Conservation (phyloP, 345 rosid genomes). For the Hypericum androsaemum region DNA sequence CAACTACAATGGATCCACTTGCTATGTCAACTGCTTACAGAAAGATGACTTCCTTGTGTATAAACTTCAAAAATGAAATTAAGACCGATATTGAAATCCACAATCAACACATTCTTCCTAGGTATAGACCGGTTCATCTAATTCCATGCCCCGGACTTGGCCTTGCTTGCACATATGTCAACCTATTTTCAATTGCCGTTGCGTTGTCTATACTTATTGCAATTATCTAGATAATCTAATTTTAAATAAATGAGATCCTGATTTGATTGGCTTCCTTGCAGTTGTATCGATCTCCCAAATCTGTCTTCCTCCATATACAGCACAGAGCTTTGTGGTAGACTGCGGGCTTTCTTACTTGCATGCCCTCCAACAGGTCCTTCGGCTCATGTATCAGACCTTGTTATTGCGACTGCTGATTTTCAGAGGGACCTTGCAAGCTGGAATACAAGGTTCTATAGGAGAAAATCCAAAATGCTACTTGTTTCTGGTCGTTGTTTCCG, state of each 20-base stretch:
- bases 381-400: constrained; percentile 79
- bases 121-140: constrained; percentile 25
- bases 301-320: constrained; percentile 83
- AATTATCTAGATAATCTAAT: background rate
- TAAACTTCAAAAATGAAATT: constrained; percentile 73
- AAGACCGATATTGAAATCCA: constrained; percentile 88
- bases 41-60: constrained; percentile 73
- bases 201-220: too few species aligned
- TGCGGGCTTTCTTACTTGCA: constrained; percentile 78
- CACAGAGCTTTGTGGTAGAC: constrained; percentile 78
- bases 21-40: constrained; percentile 77
- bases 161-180: background rate
- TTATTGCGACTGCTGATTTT: constrained; percentile 90
- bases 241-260: constrained; percentile 12
- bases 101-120: constrained; percentile 78
- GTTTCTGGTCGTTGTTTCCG: background rate
- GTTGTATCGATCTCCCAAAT: constrained; percentile 88
- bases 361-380: constrained; percentile 97
- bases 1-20: constrained; percentile 48
- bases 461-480: constrained; percentile 6
- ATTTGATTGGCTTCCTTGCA: constrained; percentile 30
- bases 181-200: too few species aligned
- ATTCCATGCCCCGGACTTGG: background rate
- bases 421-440: constrained; percentile 85
- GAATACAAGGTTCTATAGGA: constrained; percentile 46